Base-by-base conservation (phyloP, 768 basidiomycete species). In the Lentinula guzmanii region DNA sequence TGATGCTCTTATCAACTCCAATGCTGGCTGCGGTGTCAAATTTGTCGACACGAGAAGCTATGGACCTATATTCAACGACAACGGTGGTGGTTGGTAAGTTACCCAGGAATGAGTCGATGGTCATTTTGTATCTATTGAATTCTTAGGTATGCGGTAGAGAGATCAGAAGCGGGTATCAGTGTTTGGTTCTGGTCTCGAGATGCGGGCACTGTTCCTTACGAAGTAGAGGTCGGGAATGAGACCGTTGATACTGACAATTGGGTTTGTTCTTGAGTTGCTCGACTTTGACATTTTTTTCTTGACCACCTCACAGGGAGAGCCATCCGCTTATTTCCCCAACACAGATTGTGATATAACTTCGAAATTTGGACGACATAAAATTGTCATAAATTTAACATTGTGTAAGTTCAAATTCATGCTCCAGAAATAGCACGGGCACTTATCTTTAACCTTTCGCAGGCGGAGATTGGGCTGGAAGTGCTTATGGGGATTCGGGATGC, bases 121-220 rank as follows among this genome's bases (percentile, higher is more conserved):
- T 18, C 16, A 34, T 15, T n/a, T 21, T 24, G 15, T 18, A 13
- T 18, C 18, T n/a, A 18, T n/a, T 24, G 8, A 18, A 28, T 57
- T n/a, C n/a, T 8, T 11, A 86, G 82, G 81, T 87, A 82, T 67
- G 89, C 84, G 0, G 75, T 87, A 55, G 86, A 89, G 68, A 80
- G 87, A 42, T 82, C 83, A 0, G 66, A 70, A 18, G 66, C 65
- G 15, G 81, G 76, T 67, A 84, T 91, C 64, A 85, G 84, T 57
- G 76, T 90, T 35, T 91, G 86, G 83, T 90, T 89, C 75, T 93
- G 89, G 88, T 70, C 82, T 0, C 77, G 89, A 31, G 78, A 79
- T 64, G 78, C 70, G 52, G 71, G 67, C 2, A 69, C 65, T 34
- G 79, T 84, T 31, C 86, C 86, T 2, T 55, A 67, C 8, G 84